These are phyloP conservation scores for Ilex aquifolium DNA, from an alignment of 257 asterid species.

Conservation along the genomic window DNA sequence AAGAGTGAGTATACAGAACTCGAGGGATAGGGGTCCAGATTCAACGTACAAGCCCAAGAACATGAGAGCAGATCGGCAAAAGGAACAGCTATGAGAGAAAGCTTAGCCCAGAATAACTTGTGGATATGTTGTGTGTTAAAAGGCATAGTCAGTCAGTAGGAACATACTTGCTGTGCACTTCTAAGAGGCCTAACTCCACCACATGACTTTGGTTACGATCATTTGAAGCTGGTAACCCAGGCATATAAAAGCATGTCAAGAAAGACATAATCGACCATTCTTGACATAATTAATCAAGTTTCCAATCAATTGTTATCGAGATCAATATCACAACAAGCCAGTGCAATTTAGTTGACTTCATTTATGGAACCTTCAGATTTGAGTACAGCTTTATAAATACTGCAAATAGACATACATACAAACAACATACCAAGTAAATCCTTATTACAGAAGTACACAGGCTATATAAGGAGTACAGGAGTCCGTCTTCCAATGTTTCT, in stretches of 20 bases:
- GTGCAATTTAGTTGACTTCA: constrained; percentile 83
- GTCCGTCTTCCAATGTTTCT: no score
- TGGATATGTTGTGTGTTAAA: no score
- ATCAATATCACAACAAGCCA: constrained; percentile 42
- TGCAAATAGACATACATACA: constrained; percentile 13
- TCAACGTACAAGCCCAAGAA: constrained; percentile 89
- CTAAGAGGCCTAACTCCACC: constrained; percentile 88
- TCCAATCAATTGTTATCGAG: constrained; percentile 6
- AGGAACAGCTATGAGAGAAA: constrained; percentile 20
- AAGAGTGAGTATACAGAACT: constrained; percentile 44
- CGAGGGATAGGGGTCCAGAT: constrained; percentile 96
- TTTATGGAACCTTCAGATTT: constrained; percentile 32
- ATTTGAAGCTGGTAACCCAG: constrained; percentile 66
- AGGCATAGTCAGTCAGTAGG: neutral
- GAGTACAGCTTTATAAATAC: constrained; percentile 35
- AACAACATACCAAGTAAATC: neutral
- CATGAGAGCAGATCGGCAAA: constrained; percentile 82
- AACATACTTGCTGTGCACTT: constrained; percentile 70
- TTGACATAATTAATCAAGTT: neutral
- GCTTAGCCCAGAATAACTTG: neutral
- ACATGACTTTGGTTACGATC: constrained; percentile 70
- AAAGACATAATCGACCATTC: constrained; percentile 1
- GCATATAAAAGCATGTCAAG: constrained; percentile 8
- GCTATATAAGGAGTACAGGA: no score
- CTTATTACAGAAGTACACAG: neutral